phyloP scores from a whole-genome alignment of 257 asterid species.

The Anisodus acutangulus region DNA sequence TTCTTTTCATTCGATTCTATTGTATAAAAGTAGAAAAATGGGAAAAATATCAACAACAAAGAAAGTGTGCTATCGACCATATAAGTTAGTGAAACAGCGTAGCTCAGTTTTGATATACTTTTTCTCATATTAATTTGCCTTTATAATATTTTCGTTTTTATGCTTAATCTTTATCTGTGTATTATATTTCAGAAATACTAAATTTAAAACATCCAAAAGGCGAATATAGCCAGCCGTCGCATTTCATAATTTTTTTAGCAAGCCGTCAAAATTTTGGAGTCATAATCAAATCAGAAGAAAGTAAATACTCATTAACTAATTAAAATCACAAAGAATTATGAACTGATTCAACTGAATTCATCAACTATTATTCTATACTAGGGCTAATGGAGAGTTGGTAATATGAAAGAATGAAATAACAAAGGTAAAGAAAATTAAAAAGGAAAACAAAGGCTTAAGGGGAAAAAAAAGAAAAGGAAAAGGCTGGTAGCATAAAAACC shows the following conservation, averaged over 20 bases:
- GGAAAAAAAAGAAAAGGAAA: neutral
- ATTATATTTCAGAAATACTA: neutral
- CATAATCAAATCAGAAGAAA: neutral
- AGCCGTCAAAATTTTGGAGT: neutral
- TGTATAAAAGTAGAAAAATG: neutral
- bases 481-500: neutral
- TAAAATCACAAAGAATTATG: conserved; percentile 9
- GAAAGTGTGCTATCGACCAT: neutral
- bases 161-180: neutral
- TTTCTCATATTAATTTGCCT: neutral
- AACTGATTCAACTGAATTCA: neutral
- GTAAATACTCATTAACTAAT: neutral
- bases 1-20: neutral
- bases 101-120: neutral
- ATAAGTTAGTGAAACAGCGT: neutral
- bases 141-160: neutral
- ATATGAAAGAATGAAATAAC: neutral
- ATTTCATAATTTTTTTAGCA: neutral
- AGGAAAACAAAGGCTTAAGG: neutral
- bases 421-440: conserved; percentile 1
- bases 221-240: neutral
- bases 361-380: neutral
- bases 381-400: neutral
- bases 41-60: neutral
- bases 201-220: neutral